Percentiles rank a stretch among this genome's conserved stretches.
Evolutionary conservation across 345 rosid genomes (phyloP).

Genomic region (Citrus australasica): DNA sequence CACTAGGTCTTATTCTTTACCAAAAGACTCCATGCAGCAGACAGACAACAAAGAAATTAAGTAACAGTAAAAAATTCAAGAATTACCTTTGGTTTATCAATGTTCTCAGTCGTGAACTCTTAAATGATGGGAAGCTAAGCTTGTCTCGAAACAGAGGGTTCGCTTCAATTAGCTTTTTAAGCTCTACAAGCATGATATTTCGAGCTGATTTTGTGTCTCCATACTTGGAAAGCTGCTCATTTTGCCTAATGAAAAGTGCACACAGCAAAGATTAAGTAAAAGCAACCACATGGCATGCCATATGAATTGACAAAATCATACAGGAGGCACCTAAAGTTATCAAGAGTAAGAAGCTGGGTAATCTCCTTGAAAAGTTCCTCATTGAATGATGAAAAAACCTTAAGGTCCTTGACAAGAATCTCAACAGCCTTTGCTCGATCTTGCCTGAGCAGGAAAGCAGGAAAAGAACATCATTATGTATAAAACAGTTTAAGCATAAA

Average conservation of each 20-base stretch:
- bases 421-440: conserved; percentile 82
- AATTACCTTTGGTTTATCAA: conserved; percentile 85
- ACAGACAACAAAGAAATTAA: neutral
- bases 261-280: conserved; percentile 8
- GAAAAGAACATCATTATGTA: conserved; percentile 8
- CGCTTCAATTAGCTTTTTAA: conserved; percentile 75
- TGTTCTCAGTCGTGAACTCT: conserved; percentile 70
- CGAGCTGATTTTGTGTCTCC: conserved; percentile 82
- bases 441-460: conserved; percentile 39
- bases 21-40: conserved; percentile 1
- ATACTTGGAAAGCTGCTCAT: conserved; percentile 81
- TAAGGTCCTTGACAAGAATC: conserved; percentile 73
- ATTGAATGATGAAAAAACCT: conserved; percentile 64
- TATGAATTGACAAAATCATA: conserved; percentile 8
- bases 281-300: neutral
- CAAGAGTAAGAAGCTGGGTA: conserved; percentile 68
- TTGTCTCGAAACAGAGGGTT: conserved; percentile 81
- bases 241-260: conserved; percentile 45
- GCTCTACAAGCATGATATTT: conserved; percentile 57
- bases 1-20: neutral
- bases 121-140: conserved; percentile 59
- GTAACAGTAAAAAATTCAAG: conserved; percentile 2
- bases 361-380: conserved; percentile 81
- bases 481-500: neutral
- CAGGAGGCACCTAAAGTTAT: conserved; percentile 61